Base-by-base conservation (phyloP, 192 early-diverging fungal species). In the Chytriomyces hyalinus region DNA sequence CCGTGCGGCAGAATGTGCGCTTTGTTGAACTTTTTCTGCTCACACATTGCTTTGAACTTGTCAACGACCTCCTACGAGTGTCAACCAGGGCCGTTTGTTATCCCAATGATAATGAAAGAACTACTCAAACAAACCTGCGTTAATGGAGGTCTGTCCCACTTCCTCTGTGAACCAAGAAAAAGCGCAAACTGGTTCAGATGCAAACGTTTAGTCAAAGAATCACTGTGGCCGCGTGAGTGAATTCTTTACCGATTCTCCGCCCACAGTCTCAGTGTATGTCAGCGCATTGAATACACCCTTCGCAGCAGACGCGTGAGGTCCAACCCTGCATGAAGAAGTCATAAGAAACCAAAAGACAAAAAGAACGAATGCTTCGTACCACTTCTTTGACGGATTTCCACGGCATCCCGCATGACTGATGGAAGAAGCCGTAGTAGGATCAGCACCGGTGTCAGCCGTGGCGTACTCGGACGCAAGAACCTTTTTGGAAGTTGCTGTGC, bases 1-100 rank as follows among this genome's bases (percentile, higher is more conserved):
- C 88, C 88, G 75, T 89, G 88, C 10, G 86, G 87, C 6, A 89
- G 57, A 9, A 88, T 76, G 65, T 78, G 71, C 6, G 61, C 65
- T 11, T 76, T 22, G 2, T 77, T 49, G 71, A 80, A 49, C 59
- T 67, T 80, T 6, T 68, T 61, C 63, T 80, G 49, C n/a, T 63
- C 64, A 26, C 67, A 74, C 10, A 64, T 48, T 26, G 49, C 22
- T 26, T 67, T 77, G 67, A 89, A 89, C 10, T 24, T 51, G 22
- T 63, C 73, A 6, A 75, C 63, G n/a, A 53, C 64, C 7, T 80
- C 68, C 47, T 75, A 26, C 3, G 61, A 26, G 15, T 1, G 57
- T 59, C 15, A n/a, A 59, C 20, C 20, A 15, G 2, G 20, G 57
- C 1, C 17, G 24, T 49, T 75, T 64, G 2, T 49, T n/a, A 49